Evolutionary conservation across 805 yeast genomes (phyloP).

Genomic region (Nakazawaea populi): DNA sequence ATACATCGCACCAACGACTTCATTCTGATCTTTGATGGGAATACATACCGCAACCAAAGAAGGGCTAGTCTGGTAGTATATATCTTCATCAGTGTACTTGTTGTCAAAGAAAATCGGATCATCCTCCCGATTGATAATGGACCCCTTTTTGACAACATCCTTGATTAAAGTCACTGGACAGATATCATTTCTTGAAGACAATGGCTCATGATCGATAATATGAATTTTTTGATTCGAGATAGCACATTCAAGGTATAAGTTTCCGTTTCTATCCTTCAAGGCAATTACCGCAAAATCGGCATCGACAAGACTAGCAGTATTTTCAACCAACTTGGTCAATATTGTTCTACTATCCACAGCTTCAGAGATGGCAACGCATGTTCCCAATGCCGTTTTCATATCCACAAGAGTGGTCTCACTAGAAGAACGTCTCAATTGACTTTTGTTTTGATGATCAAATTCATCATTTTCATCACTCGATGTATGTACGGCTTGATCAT

Average conservation of each 20-base stretch:
- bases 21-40: constrained; percentile 36
- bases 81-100: constrained; percentile 29
- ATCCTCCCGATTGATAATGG: constrained; percentile 28
- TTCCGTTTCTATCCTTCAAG: constrained; percentile 21
- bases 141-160: constrained; percentile 32
- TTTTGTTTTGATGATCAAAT: too few species aligned
- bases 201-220: constrained; percentile 27
- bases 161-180: constrained; percentile 36
- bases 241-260: constrained; percentile 23
- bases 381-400: constrained; percentile 32
- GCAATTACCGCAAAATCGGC: constrained; percentile 29
- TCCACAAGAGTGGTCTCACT: constrained; percentile 32
- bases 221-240: constrained; percentile 23
- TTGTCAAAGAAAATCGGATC: constrained; percentile 28
- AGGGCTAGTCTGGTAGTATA: constrained; percentile 31
- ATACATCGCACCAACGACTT: constrained; percentile 40
- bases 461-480: constrained; percentile 13
- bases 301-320: constrained; percentile 23
- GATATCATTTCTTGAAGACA: constrained; percentile 32
- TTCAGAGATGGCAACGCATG: constrained; percentile 45
- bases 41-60: constrained; percentile 32
- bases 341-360: constrained; percentile 33
- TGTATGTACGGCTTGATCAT: constrained; percentile 2
- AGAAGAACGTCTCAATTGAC: constrained; percentile 24
- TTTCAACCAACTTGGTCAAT: constrained; percentile 30